Evolutionary conservation across 2,329 filamentous ascomycete species (phyloP), one percentile per base, ranked within the genome.

Genomic region (Sporothrix luriei): DNA sequence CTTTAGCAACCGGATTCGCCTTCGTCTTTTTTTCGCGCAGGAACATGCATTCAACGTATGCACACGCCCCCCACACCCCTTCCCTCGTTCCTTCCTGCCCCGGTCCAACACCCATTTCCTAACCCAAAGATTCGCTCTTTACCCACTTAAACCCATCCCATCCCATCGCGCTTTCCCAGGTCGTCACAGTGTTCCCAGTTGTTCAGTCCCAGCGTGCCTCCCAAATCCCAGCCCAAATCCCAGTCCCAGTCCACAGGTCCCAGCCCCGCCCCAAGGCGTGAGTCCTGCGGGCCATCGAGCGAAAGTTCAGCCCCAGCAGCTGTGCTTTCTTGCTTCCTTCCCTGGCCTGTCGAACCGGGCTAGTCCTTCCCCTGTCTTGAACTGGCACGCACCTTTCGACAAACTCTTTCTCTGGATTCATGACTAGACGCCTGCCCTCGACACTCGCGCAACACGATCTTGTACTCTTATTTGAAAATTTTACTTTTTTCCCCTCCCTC

Each of bases 401-500:
- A 64, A 68, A 49, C 67, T 49, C 61, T 33, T 59, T 51, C 52
- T 49, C 61, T 46, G 52, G 49, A 52, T 70, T 71, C 70, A 70
- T 72, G 71, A 70, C 70, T 65, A 69, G 68, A 62, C 68, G 64
- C 54, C n/a, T 68, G 69, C 55, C 71, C 65, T 55, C 71, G 54
- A 38, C 64, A 66, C 57, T 61, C 19, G 11, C 26, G 6, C 62
- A 49, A 7, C 29, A 14, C 57, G 57, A 62, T 46, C 26, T 52
- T 66, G 29, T 43, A 19, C 33, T 43, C 21, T 29, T 43, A 52
- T 65, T 68, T 68, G 59, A 62, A 66, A 52, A 24, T 68, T 66
- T 43, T 19, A 43, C 40, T 11, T 43, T 43, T 13, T 16, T 1
- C 40, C 3, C 14, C 14, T 43, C 52, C 52, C 33, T 43, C 46